Evolutionary conservation across 805 yeast genomes (phyloP).

Genomic region (Myxozyma udenii): DNA sequence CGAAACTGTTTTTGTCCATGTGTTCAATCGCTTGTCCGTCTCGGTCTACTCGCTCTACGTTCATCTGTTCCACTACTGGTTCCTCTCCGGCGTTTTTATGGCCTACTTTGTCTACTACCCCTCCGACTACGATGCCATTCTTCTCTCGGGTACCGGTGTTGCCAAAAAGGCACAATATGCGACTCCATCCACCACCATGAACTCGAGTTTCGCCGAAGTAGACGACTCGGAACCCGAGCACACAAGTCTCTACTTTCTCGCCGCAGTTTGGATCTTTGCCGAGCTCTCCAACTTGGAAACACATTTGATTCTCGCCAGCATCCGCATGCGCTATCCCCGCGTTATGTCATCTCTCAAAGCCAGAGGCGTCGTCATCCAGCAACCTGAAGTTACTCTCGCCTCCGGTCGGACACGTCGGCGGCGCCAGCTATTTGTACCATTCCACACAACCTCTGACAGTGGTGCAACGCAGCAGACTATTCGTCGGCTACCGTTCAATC

Average conservation of each 20-base stretch:
- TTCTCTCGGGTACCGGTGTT: neutral
- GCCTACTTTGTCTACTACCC: conserved; percentile 53
- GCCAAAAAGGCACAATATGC: neutral
- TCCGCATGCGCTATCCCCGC: conserved; percentile 54
- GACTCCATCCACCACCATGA: neutral
- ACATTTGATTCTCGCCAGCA: conserved; percentile 58
- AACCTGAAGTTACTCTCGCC: neutral
- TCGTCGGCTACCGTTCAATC: neutral
- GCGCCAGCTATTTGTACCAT: neutral
- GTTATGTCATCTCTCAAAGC: neutral
- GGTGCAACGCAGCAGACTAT: neutral
- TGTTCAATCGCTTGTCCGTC: conserved; percentile 85
- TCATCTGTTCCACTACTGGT: conserved; percentile 88
- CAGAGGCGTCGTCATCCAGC: neutral
- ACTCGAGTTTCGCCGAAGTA: conserved; percentile 8
- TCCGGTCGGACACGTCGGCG: neutral
- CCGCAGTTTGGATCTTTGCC: conserved; percentile 49
- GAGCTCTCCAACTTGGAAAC: conserved; percentile 72
- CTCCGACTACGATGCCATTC: neutral
- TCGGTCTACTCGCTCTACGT: conserved; percentile 81
- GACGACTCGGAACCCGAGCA: conserved; percentile 11
- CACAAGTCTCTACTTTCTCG: conserved; percentile 21
- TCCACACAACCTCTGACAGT: neutral
- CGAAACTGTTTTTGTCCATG: conserved; percentile 81
- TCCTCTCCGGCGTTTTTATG: conserved; percentile 68